Conservation (phyloP, 305 asterid genomes). For the Fraxinus floribunda region DNA sequence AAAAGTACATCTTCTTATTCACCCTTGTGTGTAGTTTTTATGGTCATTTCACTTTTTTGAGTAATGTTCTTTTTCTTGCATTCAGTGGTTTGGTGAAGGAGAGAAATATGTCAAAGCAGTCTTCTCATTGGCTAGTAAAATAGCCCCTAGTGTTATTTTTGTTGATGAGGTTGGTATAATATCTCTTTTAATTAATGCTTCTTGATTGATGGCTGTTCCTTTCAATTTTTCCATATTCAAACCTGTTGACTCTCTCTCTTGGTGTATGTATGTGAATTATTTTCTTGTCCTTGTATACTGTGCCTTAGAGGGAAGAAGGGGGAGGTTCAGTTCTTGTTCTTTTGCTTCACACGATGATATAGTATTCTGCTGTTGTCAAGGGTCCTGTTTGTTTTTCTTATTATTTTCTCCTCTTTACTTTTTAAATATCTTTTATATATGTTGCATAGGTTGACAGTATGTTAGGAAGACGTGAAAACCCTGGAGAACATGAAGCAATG, state of each 20-base stretch:
- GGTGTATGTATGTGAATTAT: not conserved
- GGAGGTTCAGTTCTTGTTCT: not conserved
- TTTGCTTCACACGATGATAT: not conserved
- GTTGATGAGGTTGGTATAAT: constrained; percentile 49
- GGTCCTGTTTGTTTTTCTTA: not conserved
- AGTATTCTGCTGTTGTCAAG: not conserved
- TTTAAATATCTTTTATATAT: not conserved
- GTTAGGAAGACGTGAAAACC: constrained; percentile 56
- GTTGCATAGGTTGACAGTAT: constrained; percentile 47
- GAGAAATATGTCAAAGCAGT: constrained; percentile 58
- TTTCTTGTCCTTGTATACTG: not conserved
- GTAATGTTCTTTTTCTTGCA: not conserved
- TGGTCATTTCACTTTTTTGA: constrained; percentile 1
- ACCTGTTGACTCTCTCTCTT: not conserved
- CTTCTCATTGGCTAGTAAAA: constrained; percentile 50
- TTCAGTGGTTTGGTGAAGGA: constrained; percentile 59
- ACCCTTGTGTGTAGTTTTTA: not conserved
- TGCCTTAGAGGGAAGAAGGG: not conserved
- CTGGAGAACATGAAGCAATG: constrained; percentile 60
- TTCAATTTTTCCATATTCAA: not conserved
- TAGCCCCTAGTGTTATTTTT: constrained; percentile 51
- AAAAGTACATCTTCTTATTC: constrained; percentile 29
- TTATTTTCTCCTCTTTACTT: not conserved
- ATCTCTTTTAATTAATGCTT: not conserved
- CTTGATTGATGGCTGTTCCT: not conserved